Conservation (phyloP, 2,329 filamentous ascomycete species). For the Diatrype stigma region DNA sequence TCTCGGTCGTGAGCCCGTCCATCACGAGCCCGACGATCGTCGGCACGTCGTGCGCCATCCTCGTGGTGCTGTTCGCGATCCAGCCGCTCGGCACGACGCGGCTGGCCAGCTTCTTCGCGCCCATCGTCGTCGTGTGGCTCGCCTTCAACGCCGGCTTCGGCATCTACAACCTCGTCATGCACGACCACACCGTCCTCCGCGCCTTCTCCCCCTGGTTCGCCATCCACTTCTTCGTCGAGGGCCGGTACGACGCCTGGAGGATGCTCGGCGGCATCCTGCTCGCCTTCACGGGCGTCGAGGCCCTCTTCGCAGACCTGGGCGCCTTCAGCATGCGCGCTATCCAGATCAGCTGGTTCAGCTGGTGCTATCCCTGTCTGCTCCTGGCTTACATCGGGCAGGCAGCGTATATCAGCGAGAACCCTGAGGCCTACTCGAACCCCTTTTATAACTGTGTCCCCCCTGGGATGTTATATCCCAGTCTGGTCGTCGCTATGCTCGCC, state of each 20-base stretch:
- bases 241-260: constrained; percentile 58
- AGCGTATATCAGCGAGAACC: constrained; percentile 59
- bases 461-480: constrained; percentile 62
- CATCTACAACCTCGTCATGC: constrained; percentile 55
- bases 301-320: constrained; percentile 72
- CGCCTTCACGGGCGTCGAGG: constrained; percentile 74
- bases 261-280: constrained; percentile 68
- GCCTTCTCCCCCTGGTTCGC: constrained; percentile 58
- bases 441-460: constrained; percentile 69
- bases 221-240: constrained; percentile 55
- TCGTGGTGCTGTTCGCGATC: constrained; percentile 58
- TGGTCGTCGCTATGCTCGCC: constrained; percentile 65
- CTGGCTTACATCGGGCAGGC: constrained; percentile 70
- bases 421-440: constrained; percentile 62
- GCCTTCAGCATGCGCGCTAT: constrained; percentile 68
- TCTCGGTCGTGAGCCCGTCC: constrained; percentile 52
- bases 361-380: constrained; percentile 62
- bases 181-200: constrained; percentile 50
- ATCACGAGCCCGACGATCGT: constrained; percentile 56
- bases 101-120: constrained; percentile 58
- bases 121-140: constrained; percentile 65
- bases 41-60: constrained; percentile 60
- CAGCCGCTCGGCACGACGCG: constrained; percentile 63
- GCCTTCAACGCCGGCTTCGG: constrained; percentile 59
- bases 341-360: constrained; percentile 67